These are phyloP conservation scores for Zymoseptoria tritici DNA, from an alignment of 2,329 filamentous ascomycete species.

Conservation along the genomic window DNA sequence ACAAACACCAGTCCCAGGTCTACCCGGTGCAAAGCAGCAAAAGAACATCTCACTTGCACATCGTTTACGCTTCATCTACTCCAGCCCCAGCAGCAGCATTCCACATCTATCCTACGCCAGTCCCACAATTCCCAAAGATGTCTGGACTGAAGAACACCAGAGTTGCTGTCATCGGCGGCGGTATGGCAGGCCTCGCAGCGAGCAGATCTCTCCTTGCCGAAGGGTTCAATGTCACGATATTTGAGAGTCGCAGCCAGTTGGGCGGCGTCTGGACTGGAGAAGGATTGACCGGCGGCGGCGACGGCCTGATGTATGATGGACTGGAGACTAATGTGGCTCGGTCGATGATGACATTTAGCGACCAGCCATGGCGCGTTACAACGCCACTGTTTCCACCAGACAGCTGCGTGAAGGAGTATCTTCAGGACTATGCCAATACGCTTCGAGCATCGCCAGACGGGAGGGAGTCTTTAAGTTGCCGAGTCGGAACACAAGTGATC, in stretches of 20 bases:
- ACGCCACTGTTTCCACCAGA: conserved; percentile 5
- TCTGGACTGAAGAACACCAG: not conserved
- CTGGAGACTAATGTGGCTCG: conserved; percentile 12
- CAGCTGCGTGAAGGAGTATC: conserved; percentile 2
- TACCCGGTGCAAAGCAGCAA: too few relatives aligned
- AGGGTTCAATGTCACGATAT: conserved; percentile 4
- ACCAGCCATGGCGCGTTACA: conserved; percentile 1
- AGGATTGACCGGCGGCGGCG: not conserved
- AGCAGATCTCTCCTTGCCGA: conserved; percentile 10
- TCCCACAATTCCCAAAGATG: too few relatives aligned
- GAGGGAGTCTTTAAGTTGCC: not conserved
- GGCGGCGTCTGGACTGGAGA: conserved; percentile 10
- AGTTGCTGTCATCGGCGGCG: conserved; percentile 11
- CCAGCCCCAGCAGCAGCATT: too few relatives aligned
- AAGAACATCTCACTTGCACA: too few relatives aligned
- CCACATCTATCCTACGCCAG: too few relatives aligned
- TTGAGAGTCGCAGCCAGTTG: conserved; percentile 5
- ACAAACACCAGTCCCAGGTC: too few relatives aligned
- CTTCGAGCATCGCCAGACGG: not conserved
- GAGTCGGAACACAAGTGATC: not conserved
- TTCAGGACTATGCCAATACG: not conserved
- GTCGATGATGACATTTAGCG: conserved; percentile 13
- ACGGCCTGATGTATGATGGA: conserved; percentile 8
- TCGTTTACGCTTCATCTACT: too few relatives aligned
- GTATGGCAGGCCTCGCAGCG: conserved; percentile 9